These are phyloP conservation scores for Fragilaria radians DNA, from an alignment of 108 stramenopile species.

Conservation along the genomic window DNA sequence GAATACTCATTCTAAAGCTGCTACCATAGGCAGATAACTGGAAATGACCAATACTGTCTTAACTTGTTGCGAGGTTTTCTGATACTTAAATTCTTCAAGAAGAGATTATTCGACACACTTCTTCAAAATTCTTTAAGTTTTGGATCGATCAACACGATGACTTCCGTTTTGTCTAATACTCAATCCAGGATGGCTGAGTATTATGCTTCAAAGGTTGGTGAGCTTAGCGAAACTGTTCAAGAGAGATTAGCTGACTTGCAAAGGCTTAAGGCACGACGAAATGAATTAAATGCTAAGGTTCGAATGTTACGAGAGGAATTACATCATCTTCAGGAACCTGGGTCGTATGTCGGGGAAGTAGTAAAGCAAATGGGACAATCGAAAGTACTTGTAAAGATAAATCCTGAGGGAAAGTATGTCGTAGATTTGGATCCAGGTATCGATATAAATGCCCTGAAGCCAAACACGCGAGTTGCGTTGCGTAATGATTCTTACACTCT, in stretches of 20 bases:
- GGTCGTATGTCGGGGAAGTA: constrained; percentile 98
- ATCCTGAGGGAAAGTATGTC: constrained; percentile 99
- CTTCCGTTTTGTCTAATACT: neutral
- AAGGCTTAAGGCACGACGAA: constrained; percentile 95
- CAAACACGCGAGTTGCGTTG: constrained; percentile 97
- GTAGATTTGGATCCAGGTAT: constrained; percentile 97
- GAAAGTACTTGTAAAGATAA: constrained; percentile 97
- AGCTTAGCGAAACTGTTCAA: constrained; percentile 67
- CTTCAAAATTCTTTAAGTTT: too few relatives aligned
- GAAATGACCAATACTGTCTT: too few relatives aligned
- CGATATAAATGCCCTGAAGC: constrained; percentile 93
- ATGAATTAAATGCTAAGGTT: constrained; percentile 95
- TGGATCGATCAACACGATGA: constrained; percentile 1
- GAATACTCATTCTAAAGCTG: too few relatives aligned
- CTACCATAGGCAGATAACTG: too few relatives aligned
- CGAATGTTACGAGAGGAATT: constrained; percentile 97
- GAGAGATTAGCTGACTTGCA: constrained; percentile 73
- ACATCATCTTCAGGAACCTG: constrained; percentile 96
- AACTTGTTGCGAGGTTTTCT: too few relatives aligned
- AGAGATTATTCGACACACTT: too few relatives aligned
- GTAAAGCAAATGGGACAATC: constrained; percentile 99
- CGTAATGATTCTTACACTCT: constrained; percentile 97
- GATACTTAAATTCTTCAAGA: too few relatives aligned
- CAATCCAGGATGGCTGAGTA: constrained; percentile 61
- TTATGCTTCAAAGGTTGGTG: constrained; percentile 66